phyloP scores from a whole-genome alignment of 1,139 yeast species.

The Pichia sp. region DNA sequence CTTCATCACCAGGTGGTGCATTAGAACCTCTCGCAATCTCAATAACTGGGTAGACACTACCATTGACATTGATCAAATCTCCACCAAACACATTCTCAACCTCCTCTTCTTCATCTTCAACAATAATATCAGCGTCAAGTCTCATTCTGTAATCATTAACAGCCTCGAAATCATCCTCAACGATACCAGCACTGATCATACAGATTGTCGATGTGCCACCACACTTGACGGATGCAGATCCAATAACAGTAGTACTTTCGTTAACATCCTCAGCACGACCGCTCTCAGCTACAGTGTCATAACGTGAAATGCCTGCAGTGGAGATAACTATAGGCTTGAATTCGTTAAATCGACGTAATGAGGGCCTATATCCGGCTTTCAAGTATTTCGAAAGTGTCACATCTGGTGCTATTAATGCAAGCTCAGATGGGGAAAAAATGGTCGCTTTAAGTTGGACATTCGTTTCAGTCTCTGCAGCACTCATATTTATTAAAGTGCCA shows the following conservation, averaged over 20 bases:
- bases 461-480: slow-evolving; percentile 3
- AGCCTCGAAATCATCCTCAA: slow-evolving; percentile 41
- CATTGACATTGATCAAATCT: slow-evolving; percentile 9
- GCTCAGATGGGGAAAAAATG: slow-evolving; percentile 70
- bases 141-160: slow-evolving; percentile 29
- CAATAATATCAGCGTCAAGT: slow-evolving; percentile 26
- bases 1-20: slow-evolving; percentile 82
- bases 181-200: slow-evolving; percentile 64
- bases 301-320: slow-evolving; percentile 36
- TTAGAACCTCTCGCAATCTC: slow-evolving; percentile 70
- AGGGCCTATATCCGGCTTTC: slow-evolving; percentile 64
- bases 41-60: slow-evolving; percentile 65
- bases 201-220: slow-evolving; percentile 77
- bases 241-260: slow-evolving; percentile 39
- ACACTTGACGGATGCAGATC: slow-evolving; percentile 63
- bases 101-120: slow-evolving; percentile 9
- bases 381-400: slow-evolving; percentile 74
- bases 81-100: slow-evolving; percentile 7
- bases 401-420: slow-evolving; percentile 83
- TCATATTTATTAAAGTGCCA: no score
- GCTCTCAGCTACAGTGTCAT: slow-evolving; percentile 17
- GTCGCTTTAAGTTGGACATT: slow-evolving; percentile 30
- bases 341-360: slow-evolving; percentile 63
- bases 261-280: slow-evolving; percentile 3
- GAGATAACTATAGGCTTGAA: slow-evolving; percentile 52